A percentile compares a stretch with the other conserved stretches of the same genome.
Evolutionary conservation across 345 rosid species (phyloP).

Genomic region (Eucalyptus marginata): DNA sequence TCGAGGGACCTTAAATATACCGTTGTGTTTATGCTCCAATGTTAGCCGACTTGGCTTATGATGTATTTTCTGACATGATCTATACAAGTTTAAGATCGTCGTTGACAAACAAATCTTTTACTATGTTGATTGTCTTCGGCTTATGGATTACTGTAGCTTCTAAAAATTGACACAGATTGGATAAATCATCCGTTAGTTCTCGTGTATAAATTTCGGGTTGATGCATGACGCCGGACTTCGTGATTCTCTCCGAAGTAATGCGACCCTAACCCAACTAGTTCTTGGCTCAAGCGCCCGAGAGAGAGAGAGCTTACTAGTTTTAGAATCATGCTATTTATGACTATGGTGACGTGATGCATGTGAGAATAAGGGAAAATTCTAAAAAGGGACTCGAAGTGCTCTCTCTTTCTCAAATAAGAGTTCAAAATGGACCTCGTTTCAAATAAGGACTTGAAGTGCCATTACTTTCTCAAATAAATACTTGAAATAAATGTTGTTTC

Average conservation of each 20-base stretch:
- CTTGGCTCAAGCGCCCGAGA: neutral
- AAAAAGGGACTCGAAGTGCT: too few relatives aligned
- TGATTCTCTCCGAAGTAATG: neutral
- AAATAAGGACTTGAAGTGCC: fast-evolving
- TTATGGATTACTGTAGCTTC: neutral
- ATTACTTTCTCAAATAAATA: too few relatives aligned
- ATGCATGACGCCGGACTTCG: neutral
- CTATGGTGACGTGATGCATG: neutral
- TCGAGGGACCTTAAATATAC: neutral
- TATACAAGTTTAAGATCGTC: neutral
- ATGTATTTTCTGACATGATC: neutral
- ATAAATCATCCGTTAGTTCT: neutral
- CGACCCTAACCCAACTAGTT: neutral
- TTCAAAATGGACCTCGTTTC: fast-evolving
- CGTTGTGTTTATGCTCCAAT: neutral
- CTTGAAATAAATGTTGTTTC: fast-evolving
- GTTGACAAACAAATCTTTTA: neutral
- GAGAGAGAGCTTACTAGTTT: neutral
- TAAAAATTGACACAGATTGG: neutral
- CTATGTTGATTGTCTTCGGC: neutral
- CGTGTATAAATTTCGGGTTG: neutral
- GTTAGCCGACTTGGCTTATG: neutral
- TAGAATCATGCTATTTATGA: neutral
- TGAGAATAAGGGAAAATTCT: too few relatives aligned
- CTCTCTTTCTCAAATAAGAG: fast-evolving